A percentile compares a stretch with the other conserved stretches of the same genome.
Conservation (phyloP, 768 basidiomycete genomes). For the Gymnopilus dilepis region DNA sequence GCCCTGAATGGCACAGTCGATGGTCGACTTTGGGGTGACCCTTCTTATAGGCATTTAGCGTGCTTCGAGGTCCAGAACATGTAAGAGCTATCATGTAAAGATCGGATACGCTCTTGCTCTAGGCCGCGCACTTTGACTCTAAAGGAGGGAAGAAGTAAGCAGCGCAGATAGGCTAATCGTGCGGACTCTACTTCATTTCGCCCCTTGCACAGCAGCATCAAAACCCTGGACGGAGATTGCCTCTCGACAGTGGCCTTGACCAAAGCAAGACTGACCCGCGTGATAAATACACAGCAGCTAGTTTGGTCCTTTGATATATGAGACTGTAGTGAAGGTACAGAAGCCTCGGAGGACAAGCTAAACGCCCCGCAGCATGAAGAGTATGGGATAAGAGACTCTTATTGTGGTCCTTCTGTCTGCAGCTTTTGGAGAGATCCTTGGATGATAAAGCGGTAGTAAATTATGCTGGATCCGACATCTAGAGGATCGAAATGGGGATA, state of each 20-base stretch:
- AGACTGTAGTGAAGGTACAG: not conserved
- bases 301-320: not conserved
- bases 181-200: not conserved
- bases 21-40: not conserved
- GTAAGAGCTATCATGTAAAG: not conserved
- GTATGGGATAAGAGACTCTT: not conserved
- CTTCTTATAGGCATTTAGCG: conserved; percentile 7
- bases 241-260: not conserved
- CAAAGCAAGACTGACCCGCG: not conserved
- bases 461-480: too few species aligned
- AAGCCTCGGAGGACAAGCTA: not conserved
- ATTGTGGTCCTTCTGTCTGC: too few species aligned
- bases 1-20: not conserved
- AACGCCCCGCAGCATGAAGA: not conserved
- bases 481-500: too few species aligned
- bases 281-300: too few species aligned
- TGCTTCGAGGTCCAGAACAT: not conserved
- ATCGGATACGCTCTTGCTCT: not conserved
- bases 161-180: not conserved
- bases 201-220: not conserved
- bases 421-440: too few species aligned
- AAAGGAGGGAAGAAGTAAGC: not conserved
- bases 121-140: not conserved
- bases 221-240: not conserved
- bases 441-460: too few species aligned